Percentiles rank a stretch among this genome's conserved stretches.
These are phyloP conservation scores for Ogataea hybrid DNA, from an alignment of 1,139 yeast species.

Conservation along the genomic window DNA sequence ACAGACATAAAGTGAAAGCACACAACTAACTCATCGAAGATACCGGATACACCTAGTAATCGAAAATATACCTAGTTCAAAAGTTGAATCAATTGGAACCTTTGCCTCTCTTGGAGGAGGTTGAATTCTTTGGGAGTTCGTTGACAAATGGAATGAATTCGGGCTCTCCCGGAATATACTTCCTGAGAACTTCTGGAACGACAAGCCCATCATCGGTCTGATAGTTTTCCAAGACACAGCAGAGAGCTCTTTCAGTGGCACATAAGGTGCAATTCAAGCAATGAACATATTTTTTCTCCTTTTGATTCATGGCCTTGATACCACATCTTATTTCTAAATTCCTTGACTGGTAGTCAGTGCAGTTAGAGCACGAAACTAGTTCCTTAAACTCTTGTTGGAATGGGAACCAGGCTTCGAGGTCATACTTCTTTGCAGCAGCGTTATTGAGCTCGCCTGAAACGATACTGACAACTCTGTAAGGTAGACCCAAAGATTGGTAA, in stretches of 20 bases:
- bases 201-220: slow-evolving; percentile 95
- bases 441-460: slow-evolving; percentile 98
- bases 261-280: slow-evolving; percentile 96
- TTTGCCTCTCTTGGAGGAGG: slow-evolving; percentile 65
- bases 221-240: slow-evolving; percentile 96
- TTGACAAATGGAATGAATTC: slow-evolving; percentile 88
- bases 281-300: slow-evolving; percentile 97
- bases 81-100: not conserved
- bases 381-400: slow-evolving; percentile 98
- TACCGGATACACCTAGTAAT: too few relatives aligned
- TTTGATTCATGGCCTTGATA: slow-evolving; percentile 91
- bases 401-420: slow-evolving; percentile 99
- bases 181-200: slow-evolving; percentile 93
- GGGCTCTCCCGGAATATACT: slow-evolving; percentile 97
- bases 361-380: slow-evolving; percentile 96
- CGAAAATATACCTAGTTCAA: not conserved
- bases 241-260: slow-evolving; percentile 97
- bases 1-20: not conserved
- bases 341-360: slow-evolving; percentile 99
- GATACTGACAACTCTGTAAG: slow-evolving; percentile 96
- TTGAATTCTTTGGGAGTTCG: slow-evolving; percentile 92
- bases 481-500: slow-evolving; percentile 86
- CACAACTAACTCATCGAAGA: not conserved
- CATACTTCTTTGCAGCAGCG: slow-evolving; percentile 98
- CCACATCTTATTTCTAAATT: slow-evolving; percentile 99